Evolutionary conservation across 768 basidiomycete species (phyloP).

Genomic region (Phanerochaete carnosa): DNA sequence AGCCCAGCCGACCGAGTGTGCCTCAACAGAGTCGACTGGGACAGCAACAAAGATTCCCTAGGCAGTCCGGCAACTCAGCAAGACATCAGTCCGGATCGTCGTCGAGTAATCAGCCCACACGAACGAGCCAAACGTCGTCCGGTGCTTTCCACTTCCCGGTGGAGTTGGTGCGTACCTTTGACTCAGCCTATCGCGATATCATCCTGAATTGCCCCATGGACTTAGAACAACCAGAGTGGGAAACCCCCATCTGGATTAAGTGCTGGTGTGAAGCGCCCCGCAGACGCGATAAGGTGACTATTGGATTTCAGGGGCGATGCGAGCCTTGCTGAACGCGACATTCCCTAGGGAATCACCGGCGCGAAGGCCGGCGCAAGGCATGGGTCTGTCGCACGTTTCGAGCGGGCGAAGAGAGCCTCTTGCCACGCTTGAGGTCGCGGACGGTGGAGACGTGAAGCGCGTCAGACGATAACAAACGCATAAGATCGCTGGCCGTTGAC

Average conservation of each 20-base stretch:
- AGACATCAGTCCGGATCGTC: neutral
- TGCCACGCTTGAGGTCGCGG: neutral
- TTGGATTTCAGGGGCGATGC: neutral
- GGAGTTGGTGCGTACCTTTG: neutral
- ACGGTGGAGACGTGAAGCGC: constrained; percentile 14
- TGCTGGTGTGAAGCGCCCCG: constrained; percentile 10
- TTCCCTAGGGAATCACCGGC: neutral
- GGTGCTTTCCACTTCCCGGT: constrained; percentile 14
- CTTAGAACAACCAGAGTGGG: neutral
- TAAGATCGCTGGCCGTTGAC: too few species aligned
- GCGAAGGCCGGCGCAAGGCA: constrained; percentile 12
- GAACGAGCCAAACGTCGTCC: neutral
- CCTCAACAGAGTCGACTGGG: neutral
- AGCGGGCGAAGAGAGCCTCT: constrained; percentile 6
- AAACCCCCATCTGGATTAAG: neutral
- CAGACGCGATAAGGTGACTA: constrained; percentile 13
- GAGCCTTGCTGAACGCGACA: neutral
- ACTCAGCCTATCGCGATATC: neutral
- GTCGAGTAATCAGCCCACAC: neutral
- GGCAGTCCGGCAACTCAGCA: neutral
- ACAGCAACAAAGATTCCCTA: neutral
- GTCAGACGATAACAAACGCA: constrained; percentile 4
- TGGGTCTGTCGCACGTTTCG: constrained; percentile 13
- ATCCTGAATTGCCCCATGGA: neutral
- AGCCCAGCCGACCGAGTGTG: neutral